Conservation (phyloP, 73 alveolate species). For the Uronychia binucleata region DNA sequence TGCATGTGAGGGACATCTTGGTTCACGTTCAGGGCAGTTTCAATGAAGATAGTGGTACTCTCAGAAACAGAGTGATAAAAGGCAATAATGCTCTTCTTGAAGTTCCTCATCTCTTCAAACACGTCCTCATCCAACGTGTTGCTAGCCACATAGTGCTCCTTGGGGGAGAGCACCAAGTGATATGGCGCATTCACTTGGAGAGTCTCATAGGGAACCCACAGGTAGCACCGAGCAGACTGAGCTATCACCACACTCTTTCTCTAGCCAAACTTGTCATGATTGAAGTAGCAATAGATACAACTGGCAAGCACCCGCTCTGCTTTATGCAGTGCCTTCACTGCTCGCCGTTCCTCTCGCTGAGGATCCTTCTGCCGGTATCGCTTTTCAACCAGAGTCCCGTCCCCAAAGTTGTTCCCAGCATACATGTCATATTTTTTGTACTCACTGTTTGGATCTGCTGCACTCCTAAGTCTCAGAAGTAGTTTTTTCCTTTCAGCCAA, state of each 20-base stretch:
- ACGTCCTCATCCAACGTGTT: slow-evolving; percentile 43
- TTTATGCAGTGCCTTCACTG: slow-evolving; percentile 10
- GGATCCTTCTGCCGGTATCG: not conserved
- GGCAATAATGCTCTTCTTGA: slow-evolving; percentile 35
- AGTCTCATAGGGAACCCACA: slow-evolving; percentile 34
- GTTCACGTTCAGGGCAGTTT: slow-evolving; percentile 41
- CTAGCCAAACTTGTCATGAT: slow-evolving; percentile 24
- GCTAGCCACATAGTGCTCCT: slow-evolving; percentile 40
- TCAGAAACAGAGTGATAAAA: slow-evolving; percentile 13
- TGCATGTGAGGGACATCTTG: slow-evolving; percentile 35
- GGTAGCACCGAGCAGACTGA: slow-evolving; percentile 34
- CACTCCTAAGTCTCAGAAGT: not conserved
- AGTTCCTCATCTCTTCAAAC: slow-evolving; percentile 39
- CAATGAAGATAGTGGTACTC: slow-evolving; percentile 41
- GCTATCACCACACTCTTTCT: slow-evolving; percentile 15
- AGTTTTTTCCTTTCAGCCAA: not conserved
- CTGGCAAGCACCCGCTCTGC: slow-evolving; percentile 22
- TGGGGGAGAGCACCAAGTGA: slow-evolving; percentile 45
- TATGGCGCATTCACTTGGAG: slow-evolving; percentile 28
- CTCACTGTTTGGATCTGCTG: not conserved
- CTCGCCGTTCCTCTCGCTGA: slow-evolving; percentile 30
- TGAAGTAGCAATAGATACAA: slow-evolving; percentile 43
- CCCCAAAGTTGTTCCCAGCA: not conserved
- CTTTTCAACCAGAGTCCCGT: not conserved
- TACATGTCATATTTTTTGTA: not conserved